These are phyloP conservation scores for Noccaea caerulescens DNA, from an alignment of 345 rosid species.

Conservation along the genomic window DNA sequence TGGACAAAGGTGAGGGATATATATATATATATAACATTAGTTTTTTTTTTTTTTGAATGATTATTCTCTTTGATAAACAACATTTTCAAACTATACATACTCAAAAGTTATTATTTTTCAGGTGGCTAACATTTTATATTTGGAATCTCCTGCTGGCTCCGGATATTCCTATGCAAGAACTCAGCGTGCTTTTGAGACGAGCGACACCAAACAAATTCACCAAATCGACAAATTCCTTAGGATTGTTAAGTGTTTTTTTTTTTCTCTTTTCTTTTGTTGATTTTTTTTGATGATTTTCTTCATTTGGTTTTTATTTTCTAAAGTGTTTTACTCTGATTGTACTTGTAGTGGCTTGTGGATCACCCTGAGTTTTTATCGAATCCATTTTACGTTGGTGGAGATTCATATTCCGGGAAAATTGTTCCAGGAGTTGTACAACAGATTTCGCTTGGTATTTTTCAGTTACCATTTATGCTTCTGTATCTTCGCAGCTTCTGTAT, in stretches of 20 bases:
- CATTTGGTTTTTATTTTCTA: background rate
- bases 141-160: constrained; percentile 78
- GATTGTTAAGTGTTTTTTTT: constrained; percentile 45
- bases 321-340: background rate
- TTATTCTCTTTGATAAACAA: constrained; percentile 1
- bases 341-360: constrained; percentile 62
- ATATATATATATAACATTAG: background rate
- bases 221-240: constrained; percentile 57
- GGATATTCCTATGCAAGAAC: constrained; percentile 72
- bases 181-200: constrained; percentile 40
- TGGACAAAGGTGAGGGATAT: constrained; percentile 61
- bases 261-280: background rate
- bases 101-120: constrained; percentile 21
- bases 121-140: constrained; percentile 69
- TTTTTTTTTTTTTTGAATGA: background rate
- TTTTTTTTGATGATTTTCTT: background rate
- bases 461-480: background rate
- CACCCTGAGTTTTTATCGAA: constrained; percentile 59
- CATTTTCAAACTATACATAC: constrained; percentile 6
- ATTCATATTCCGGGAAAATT: constrained; percentile 66
- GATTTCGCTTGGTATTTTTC: constrained; percentile 56
- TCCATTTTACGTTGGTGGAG: constrained; percentile 66
- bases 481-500: background rate
- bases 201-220: constrained; percentile 58
- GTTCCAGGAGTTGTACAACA: constrained; percentile 61